A percentile compares a stretch with the other conserved stretches of the same genome.
These are phyloP conservation scores for Psilocybe cubensis DNA, from an alignment of 768 basidiomycete genomes.

Conservation along the genomic window DNA sequence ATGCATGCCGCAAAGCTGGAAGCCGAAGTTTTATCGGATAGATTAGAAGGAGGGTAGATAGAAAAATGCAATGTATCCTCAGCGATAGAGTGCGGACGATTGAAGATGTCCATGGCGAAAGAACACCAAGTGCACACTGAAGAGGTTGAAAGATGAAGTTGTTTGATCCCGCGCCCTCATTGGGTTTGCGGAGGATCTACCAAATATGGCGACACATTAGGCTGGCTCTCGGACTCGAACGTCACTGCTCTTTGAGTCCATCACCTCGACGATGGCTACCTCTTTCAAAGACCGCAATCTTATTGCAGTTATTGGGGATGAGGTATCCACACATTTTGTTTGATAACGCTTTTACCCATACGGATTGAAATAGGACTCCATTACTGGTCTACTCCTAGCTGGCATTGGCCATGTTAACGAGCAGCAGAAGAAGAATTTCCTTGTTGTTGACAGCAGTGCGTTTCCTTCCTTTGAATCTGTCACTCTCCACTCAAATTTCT, in stretches of 20 bases:
- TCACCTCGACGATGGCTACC: constrained; percentile 46
- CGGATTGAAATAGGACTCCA: constrained; percentile 74
- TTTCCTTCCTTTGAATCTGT: constrained; percentile 10
- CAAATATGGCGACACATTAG: constrained; percentile 17
- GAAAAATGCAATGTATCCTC: constrained; percentile 86
- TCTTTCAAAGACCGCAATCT: constrained; percentile 83
- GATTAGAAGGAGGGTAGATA: constrained; percentile 61
- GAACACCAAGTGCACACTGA: background rate
- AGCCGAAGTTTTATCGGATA: constrained; percentile 61
- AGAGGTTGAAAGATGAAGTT: background rate
- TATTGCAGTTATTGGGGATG: constrained; percentile 96
- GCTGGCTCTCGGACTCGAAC: background rate
- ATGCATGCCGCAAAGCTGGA: constrained; percentile 74
- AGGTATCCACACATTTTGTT: constrained; percentile 52
- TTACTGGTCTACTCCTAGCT: constrained; percentile 93
- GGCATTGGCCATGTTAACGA: constrained; percentile 92
- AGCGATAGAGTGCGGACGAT: constrained; percentile 74
- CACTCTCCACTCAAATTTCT: background rate
- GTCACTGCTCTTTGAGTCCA: constrained; percentile 3
- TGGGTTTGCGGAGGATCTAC: constrained; percentile 5
- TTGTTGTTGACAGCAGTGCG: constrained; percentile 93
- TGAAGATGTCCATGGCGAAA: constrained; percentile 65
- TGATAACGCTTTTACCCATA: constrained; percentile 6
- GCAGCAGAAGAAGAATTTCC: constrained; percentile 96
- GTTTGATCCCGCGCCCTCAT: background rate